These are phyloP conservation scores for Phoenix roebelenii DNA, from an alignment of 176 grass and related monocot species.

Conservation along the genomic window DNA sequence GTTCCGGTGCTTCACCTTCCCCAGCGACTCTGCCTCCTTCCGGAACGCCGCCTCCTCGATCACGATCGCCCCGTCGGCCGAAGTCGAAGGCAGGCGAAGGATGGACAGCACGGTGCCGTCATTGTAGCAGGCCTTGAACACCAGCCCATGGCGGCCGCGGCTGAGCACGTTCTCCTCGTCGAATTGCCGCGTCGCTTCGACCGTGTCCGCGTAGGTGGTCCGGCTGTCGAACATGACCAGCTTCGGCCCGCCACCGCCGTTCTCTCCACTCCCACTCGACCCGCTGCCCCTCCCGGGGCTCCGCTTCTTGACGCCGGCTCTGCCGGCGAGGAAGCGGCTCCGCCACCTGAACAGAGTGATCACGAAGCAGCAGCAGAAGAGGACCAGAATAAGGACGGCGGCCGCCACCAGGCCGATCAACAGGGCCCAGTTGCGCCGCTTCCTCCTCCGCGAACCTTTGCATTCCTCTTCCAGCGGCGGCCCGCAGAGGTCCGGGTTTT, in stretches of 20 bases:
- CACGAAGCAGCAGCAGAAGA: slow-evolving; percentile 66
- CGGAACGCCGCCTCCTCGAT: slow-evolving; percentile 88
- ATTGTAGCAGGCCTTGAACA: slow-evolving; percentile 95
- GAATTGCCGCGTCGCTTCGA: slow-evolving; percentile 78
- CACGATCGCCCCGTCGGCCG: slow-evolving; percentile 67
- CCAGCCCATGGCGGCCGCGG: slow-evolving; percentile 82
- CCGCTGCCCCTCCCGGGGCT: slow-evolving; percentile 84
- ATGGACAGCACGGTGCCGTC: slow-evolving; percentile 92
- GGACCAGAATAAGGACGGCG: slow-evolving; percentile 27
- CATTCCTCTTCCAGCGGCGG: slow-evolving; percentile 59
- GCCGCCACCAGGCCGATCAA: slow-evolving; percentile 50
- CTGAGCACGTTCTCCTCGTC: slow-evolving; percentile 95
- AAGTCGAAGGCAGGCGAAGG: slow-evolving; percentile 76
- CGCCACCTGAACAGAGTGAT: slow-evolving; percentile 69
- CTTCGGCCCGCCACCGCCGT: slow-evolving; percentile 51
- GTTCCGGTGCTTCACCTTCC: slow-evolving; percentile 97
- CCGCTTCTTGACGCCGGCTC: slow-evolving; percentile 75
- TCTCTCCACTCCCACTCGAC: slow-evolving; percentile 50
- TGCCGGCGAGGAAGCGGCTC: slow-evolving; percentile 50
- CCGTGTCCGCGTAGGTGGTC: slow-evolving; percentile 77
- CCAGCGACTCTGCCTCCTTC: slow-evolving; percentile 82
- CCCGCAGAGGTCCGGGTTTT: slow-evolving; percentile 72
- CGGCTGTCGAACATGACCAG: slow-evolving; percentile 91
- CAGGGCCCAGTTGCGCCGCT: slow-evolving; percentile 36
- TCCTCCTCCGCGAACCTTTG: slow-evolving; percentile 29